Base-by-base conservation (phyloP, 2,329 filamentous ascomycete species). In the Dothideomycetes sp. region DNA sequence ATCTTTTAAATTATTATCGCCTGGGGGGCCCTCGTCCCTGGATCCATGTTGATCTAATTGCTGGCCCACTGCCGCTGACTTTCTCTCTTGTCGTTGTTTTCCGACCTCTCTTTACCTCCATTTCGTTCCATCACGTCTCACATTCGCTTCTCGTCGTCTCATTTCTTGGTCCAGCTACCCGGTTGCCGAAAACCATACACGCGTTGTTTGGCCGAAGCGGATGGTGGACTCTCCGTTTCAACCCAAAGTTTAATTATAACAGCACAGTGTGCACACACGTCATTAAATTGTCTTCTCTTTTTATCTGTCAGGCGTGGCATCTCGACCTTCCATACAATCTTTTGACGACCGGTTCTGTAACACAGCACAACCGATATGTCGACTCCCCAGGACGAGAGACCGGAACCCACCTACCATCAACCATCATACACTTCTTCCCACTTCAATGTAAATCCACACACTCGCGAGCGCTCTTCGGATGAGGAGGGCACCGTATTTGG, bases 401-500 rank as follows among this genome's bases (percentile, higher is more conserved):
- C 49, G 5, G 56, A 60, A 46, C 58, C 57, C 32, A 53, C 49
- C n/a, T 60, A 59, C 36, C 18, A 45, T 29, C 37, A 35, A 41
- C 24, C 48, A 47, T 31, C 38, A 34, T 31, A 33, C 18, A 31
- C 31, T 27, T 40, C 57, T 30, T 56, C 56, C 8, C 46, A 50
- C 6, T 59, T 59, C 46, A 60, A 60, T 38, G 50, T 59, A 39
- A 56, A 58, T 41, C 41, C 29, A 23, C 25, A 27, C 23, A 50
- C 48, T 40, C 38, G 42, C 9, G 52, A 56, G 28, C 51, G 50
- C 27, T 53, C 48, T 12, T 60, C 58, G 6, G 54, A 57, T 36
- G 58, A 59, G 38, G 58, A 60, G 38, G 56, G 52, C 2, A 62
- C 59, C 5, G 48, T 61, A 28, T 49, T 61, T 19, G 58, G 52